phyloP scores from a whole-genome alignment of 1,284 basidiomycete genomes.

The Ceratobasidium sp. region DNA sequence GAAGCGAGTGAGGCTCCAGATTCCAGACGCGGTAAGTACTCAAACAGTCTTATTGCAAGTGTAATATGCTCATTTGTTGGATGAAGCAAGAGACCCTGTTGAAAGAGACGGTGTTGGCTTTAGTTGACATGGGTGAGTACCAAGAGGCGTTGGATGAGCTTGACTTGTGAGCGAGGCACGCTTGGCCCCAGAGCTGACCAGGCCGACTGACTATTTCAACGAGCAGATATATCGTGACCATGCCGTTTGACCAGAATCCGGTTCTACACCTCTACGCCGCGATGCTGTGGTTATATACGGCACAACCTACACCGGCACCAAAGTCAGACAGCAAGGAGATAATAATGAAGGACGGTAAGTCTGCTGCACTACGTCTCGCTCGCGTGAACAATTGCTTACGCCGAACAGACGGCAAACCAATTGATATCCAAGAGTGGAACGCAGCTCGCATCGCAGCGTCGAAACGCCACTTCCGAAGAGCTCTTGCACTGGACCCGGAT shows the following conservation, averaged over 20 bases:
- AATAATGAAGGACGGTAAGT: not conserved
- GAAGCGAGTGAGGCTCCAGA: slow-evolving; percentile 72
- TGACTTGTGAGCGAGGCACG: slow-evolving; percentile 70
- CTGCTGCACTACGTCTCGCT: not conserved
- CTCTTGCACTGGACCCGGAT: slow-evolving; percentile 67
- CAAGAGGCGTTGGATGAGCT: slow-evolving; percentile 82
- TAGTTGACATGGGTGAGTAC: slow-evolving; percentile 68
- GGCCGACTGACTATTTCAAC: not conserved
- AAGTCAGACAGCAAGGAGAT: not conserved
- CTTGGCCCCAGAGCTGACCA: not conserved
- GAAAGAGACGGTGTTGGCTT: slow-evolving; percentile 74
- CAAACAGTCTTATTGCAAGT: slow-evolving; percentile 17
- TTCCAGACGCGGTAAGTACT: slow-evolving; percentile 67
- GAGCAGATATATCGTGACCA: slow-evolving; percentile 79
- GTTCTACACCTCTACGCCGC: slow-evolving; percentile 85
- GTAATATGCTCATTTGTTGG: not conserved
- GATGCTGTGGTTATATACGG: slow-evolving; percentile 67
- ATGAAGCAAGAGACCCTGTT: slow-evolving; percentile 76
- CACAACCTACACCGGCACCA: slow-evolving; percentile 51
- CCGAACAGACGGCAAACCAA: not conserved
- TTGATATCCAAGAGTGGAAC: slow-evolving; percentile 51
- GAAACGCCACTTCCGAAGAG: slow-evolving; percentile 70
- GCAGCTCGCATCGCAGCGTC: slow-evolving; percentile 64
- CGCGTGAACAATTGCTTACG: not conserved
- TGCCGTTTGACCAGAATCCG: slow-evolving; percentile 84